These are phyloP conservation scores for Drechslerella dactyloides DNA, from an alignment of 2,329 filamentous ascomycete genomes.

Conservation along the genomic window DNA sequence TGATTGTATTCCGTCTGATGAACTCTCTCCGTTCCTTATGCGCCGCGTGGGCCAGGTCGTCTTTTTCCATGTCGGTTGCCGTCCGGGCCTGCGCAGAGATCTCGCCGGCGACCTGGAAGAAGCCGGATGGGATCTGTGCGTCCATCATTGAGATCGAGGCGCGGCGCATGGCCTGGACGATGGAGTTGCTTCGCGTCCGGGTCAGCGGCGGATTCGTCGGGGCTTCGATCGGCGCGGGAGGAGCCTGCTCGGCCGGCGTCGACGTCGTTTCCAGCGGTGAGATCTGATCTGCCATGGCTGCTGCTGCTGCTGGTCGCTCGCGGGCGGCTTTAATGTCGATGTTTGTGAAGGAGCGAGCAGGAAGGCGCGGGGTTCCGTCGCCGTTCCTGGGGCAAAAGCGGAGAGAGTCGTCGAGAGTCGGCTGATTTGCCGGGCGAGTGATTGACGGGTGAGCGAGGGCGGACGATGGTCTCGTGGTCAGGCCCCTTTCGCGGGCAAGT, in stretches of 20 bases:
- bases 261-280: conserved; percentile 17
- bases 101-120: conserved; percentile 51
- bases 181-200: conserved; percentile 41
- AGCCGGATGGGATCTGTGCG: conserved; percentile 34
- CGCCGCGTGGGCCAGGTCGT: conserved; percentile 39
- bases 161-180: conserved; percentile 37
- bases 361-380: neutral
- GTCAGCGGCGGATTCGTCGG: conserved; percentile 4
- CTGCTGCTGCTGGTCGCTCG: conserved; percentile 10
- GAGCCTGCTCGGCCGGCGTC: conserved; percentile 4
- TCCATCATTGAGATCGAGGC: conserved; percentile 46
- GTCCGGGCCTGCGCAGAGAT: conserved; percentile 49
- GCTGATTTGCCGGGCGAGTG: conserved; percentile 38
- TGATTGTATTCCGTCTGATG: conserved; percentile 50
- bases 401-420: conserved; percentile 16
- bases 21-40: conserved; percentile 32
- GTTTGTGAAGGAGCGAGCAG: neutral
- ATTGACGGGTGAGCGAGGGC: conserved; percentile 15
- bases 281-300: conserved; percentile 36
- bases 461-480: conserved; percentile 36
- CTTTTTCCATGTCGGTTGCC: conserved; percentile 44
- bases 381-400: neutral
- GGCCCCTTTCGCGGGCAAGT: neutral
- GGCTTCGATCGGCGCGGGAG: conserved; percentile 15
- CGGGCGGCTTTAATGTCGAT: too few relatives aligned